These are phyloP conservation scores for Groenewaldozyma salmanticensis DNA, from an alignment of 805 yeast genomes.

Conservation along the genomic window DNA sequence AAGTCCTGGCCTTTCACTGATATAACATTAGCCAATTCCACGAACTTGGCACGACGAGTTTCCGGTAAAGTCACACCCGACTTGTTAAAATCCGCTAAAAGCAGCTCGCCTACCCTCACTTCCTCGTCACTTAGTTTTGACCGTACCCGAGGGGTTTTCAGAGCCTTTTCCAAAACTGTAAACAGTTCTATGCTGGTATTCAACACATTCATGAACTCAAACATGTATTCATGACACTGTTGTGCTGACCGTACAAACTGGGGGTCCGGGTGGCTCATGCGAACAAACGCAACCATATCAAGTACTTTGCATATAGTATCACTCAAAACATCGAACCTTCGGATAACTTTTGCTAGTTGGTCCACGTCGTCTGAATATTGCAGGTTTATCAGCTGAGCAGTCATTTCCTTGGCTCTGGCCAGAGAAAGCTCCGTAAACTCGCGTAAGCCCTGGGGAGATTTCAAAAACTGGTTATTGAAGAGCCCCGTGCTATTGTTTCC, in stretches of 20 bases:
- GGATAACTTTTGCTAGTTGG: slow-evolving; percentile 43
- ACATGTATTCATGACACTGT: slow-evolving; percentile 76
- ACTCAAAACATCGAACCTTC: slow-evolving; percentile 70
- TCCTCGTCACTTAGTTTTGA: slow-evolving; percentile 59
- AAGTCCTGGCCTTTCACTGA: slow-evolving; percentile 76
- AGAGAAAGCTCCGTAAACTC: slow-evolving; percentile 60
- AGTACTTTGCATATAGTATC: slow-evolving; percentile 87
- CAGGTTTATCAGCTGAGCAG: slow-evolving; percentile 38
- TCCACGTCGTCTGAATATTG: slow-evolving; percentile 30
- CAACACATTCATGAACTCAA: slow-evolving; percentile 84
- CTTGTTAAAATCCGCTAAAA: slow-evolving; percentile 76
- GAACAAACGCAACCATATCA: slow-evolving; percentile 84
- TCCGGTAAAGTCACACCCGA: slow-evolving; percentile 79
- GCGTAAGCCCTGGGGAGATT: slow-evolving; percentile 58
- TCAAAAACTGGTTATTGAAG: slow-evolving; percentile 62
- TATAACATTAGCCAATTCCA: slow-evolving; percentile 68
- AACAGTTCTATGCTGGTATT: slow-evolving; percentile 76
- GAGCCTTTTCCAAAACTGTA: slow-evolving; percentile 44
- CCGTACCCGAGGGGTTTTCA: slow-evolving; percentile 33
- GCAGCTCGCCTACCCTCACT: slow-evolving; percentile 65
- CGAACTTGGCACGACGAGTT: slow-evolving; percentile 55
- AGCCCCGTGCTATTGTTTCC: slow-evolving; percentile 41
- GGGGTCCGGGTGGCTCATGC: slow-evolving; percentile 76
- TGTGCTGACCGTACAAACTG: slow-evolving; percentile 74
- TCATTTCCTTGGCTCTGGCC: slow-evolving; percentile 53